Percentiles rank a stretch among this genome's conserved stretches.
These are phyloP conservation scores for Saccharomycopsis microspora DNA, from an alignment of 805 yeast species.

Conservation along the genomic window DNA sequence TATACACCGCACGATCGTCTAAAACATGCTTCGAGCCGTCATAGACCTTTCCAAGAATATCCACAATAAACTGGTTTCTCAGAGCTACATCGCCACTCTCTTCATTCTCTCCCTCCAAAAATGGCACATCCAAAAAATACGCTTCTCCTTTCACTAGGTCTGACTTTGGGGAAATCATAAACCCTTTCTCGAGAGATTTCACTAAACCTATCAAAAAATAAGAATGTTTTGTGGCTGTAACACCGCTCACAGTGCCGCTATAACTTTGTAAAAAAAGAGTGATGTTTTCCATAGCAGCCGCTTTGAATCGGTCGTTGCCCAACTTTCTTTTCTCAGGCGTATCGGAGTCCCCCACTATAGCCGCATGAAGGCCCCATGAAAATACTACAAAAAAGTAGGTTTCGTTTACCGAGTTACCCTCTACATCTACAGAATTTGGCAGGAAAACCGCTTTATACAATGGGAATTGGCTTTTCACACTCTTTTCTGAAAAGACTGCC, in stretches of 20 bases:
- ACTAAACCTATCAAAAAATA: slow-evolving; percentile 51
- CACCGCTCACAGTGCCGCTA: slow-evolving; percentile 27
- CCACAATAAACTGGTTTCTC: slow-evolving; percentile 18
- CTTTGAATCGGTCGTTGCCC: slow-evolving; percentile 46
- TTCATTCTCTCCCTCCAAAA: slow-evolving; percentile 20
- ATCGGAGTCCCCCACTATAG: slow-evolving; percentile 68
- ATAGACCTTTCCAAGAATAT: slow-evolving; percentile 48
- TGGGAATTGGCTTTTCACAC: slow-evolving; percentile 26
- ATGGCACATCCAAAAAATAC: slow-evolving; percentile 12
- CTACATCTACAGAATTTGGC: slow-evolving; percentile 20
- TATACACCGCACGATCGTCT: slow-evolving; percentile 26
- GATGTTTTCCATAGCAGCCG: slow-evolving; percentile 47
- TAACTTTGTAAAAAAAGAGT: slow-evolving; percentile 35
- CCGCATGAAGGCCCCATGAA: slow-evolving; percentile 72
- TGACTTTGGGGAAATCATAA: slow-evolving; percentile 45
- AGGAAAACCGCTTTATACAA: slow-evolving; percentile 36
- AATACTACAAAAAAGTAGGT: slow-evolving; percentile 40
- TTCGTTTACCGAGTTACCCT: slow-evolving; percentile 2
- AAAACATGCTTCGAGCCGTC: slow-evolving; percentile 41
- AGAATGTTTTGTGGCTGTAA: slow-evolving; percentile 32
- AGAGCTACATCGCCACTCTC: slow-evolving; percentile 18
- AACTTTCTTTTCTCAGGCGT: slow-evolving; percentile 45
- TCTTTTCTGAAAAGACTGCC: slow-evolving; percentile 19
- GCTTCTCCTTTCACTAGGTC: not conserved
- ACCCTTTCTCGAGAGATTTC: slow-evolving; percentile 45